Evolutionary conservation across 2,329 filamentous ascomycete species (phyloP).

Genomic region (Ascochyta koolunga): DNA sequence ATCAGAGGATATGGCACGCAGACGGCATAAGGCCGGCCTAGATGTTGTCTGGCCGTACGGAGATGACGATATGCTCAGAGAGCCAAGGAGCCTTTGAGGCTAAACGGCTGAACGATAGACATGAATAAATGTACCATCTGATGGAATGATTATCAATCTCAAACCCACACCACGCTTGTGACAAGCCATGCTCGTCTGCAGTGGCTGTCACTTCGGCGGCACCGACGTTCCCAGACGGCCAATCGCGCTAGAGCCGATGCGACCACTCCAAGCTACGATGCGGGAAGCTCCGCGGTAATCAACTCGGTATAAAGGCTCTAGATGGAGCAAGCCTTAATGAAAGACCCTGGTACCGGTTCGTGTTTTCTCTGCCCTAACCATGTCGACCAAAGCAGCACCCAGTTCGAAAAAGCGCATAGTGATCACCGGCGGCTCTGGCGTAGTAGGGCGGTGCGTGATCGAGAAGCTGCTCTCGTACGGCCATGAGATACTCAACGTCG

Average conservation of each 20-base stretch:
- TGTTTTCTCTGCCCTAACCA: constrained; percentile 1
- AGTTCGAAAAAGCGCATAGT: constrained; percentile 50
- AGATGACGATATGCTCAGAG: constrained; percentile 5
- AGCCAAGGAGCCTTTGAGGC: constrained; percentile 13
- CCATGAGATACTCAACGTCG: constrained; percentile 61
- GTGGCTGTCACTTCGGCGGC: constrained; percentile 12
- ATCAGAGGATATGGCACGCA: constrained; percentile 96
- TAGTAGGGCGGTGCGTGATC: constrained; percentile 55
- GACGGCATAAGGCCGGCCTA: constrained; percentile 37
- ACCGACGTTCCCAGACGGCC: constrained; percentile 8
- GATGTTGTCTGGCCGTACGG: neutral
- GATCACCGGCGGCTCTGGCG: constrained; percentile 62
- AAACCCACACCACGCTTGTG: neutral
- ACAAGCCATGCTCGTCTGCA: constrained; percentile 10
- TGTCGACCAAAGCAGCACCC: neutral
- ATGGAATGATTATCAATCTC: constrained; percentile 23
- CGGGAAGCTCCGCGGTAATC: constrained; percentile 25
- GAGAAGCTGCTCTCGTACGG: constrained; percentile 57
- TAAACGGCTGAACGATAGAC: constrained; percentile 38
- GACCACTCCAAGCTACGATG: constrained; percentile 15
- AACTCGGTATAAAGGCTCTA: constrained; percentile 6
- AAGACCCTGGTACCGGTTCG: constrained; percentile 1
- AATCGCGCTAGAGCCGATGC: constrained; percentile 16
- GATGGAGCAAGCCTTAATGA: constrained; percentile 3
- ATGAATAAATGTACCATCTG: constrained; percentile 43